Evolutionary conservation across 345 rosid genomes (phyloP).

Genomic region (Eucalyptus paniculata): DNA sequence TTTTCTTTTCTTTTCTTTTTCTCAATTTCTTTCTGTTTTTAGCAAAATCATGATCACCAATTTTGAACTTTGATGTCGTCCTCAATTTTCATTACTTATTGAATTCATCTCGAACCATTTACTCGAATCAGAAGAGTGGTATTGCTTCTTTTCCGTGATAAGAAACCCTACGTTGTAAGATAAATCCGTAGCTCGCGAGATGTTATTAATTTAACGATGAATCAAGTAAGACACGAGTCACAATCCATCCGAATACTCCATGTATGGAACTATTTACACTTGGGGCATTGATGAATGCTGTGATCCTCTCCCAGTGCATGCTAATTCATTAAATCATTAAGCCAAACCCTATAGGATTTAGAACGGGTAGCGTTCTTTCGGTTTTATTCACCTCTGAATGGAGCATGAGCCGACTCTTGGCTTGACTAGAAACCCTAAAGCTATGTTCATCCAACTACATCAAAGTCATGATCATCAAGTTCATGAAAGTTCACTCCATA

Average conservation of each 20-base stretch:
- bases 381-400: neutral
- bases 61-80: neutral
- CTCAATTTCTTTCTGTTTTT: neutral
- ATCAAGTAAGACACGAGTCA: neutral
- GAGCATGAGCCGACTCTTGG: neutral
- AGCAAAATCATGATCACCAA: neutral
- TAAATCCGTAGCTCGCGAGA: accelerated
- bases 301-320: neutral
- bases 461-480: neutral
- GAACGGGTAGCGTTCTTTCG: neutral
- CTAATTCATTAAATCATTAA: neutral
- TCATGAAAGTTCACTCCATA: neutral
- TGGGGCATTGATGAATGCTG: neutral
- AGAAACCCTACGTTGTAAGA: accelerated
- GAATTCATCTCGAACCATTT: neutral
- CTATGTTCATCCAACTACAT: neutral
- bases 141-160: too few species aligned
- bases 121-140: neutral
- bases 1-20: too few species aligned
- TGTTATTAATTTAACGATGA: neutral
- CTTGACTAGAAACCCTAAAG: neutral
- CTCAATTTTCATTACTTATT: neutral
- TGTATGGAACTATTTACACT: neutral
- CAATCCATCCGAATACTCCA: neutral
- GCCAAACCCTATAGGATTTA: neutral